Percentiles rank a stretch among this genome's conserved stretches.
Evolutionary conservation across 208 protist genomes (phyloP).

Genomic region (Wallacemonas sp.): DNA sequence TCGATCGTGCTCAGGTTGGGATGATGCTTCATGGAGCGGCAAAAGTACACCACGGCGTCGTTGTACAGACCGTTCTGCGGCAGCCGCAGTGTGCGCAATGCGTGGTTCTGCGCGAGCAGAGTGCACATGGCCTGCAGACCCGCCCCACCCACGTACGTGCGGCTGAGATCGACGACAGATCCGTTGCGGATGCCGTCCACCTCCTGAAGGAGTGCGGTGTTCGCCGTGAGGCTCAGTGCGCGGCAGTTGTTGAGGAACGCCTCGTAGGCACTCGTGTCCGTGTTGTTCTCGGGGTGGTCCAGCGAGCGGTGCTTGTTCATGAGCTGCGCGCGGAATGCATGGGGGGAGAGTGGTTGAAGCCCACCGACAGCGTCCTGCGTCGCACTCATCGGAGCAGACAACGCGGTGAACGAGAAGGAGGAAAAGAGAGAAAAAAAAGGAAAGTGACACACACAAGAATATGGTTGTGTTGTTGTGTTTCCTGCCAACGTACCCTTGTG

Average conservation of each 20-base stretch:
- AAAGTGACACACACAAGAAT: not conserved
- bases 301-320: not conserved
- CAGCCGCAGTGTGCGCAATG: slow-evolving; percentile 49
- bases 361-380: not conserved
- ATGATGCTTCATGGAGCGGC: slow-evolving; percentile 63
- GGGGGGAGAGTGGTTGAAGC: slow-evolving; percentile 16
- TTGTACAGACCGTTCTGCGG: slow-evolving; percentile 78
- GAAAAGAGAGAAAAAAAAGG: not conserved
- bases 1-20: slow-evolving; percentile 50
- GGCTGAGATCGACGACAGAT: slow-evolving; percentile 54
- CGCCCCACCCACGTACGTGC: slow-evolving; percentile 73
- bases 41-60: slow-evolving; percentile 81
- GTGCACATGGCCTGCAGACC: slow-evolving; percentile 79
- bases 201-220: slow-evolving; percentile 43
- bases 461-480: too few relatives aligned
- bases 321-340: slow-evolving; percentile 17
- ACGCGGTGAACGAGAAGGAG: too few relatives aligned
- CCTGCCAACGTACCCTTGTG: too few relatives aligned
- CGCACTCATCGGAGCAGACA: not conserved
- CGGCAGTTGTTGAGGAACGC: slow-evolving; percentile 66
- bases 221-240: slow-evolving; percentile 65
- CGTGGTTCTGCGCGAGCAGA: slow-evolving; percentile 61
- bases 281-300: not conserved
- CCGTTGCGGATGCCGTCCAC: slow-evolving; percentile 41
- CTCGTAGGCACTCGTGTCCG: slow-evolving; percentile 29